Evolutionary conservation across 2,329 filamentous ascomycete genomes (phyloP).

Genomic region (Monosporascus cannonballus): DNA sequence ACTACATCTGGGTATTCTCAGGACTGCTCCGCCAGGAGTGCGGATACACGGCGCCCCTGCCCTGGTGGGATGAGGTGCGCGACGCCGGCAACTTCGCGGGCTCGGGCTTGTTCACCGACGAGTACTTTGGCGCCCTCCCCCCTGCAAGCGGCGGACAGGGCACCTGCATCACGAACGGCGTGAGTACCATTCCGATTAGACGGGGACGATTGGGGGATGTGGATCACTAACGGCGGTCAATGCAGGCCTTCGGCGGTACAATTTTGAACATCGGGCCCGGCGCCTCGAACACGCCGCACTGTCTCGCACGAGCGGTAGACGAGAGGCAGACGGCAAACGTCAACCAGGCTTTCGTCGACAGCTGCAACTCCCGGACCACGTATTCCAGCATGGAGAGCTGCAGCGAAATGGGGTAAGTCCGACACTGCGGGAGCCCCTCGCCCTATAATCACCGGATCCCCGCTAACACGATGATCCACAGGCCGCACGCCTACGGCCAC

Average conservation of each 20-base stretch:
- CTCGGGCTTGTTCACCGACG: slow-evolving; percentile 24
- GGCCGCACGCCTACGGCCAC: slow-evolving; percentile 30
- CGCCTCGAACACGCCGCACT: slow-evolving; percentile 19
- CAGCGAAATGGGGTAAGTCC: slow-evolving; percentile 27
- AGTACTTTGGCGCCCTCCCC: slow-evolving; percentile 24
- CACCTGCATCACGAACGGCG: slow-evolving; percentile 27
- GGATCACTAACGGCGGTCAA: slow-evolving; percentile 1
- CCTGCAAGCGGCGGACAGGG: slow-evolving; percentile 21
- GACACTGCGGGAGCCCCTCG: not conserved
- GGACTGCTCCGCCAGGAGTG: slow-evolving; percentile 32
- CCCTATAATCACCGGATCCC: not conserved
- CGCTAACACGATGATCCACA: slow-evolving; percentile 13
- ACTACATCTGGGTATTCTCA: slow-evolving; percentile 31
- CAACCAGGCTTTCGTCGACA: slow-evolving; percentile 24
- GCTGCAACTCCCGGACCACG: slow-evolving; percentile 22
- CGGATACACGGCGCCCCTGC: slow-evolving; percentile 27
- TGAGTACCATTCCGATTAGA: slow-evolving; percentile 12
- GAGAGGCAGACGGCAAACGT: slow-evolving; percentile 24
- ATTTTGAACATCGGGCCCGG: slow-evolving; percentile 27
- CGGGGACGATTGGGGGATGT: not conserved
- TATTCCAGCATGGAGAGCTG: slow-evolving; percentile 27
- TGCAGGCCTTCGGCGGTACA: slow-evolving; percentile 21
- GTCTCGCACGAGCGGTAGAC: slow-evolving; percentile 28
- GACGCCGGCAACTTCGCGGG: slow-evolving; percentile 26
- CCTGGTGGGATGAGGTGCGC: slow-evolving; percentile 35